Conservation (phyloP, 257 asterid species). For the Catharanthus roseus region DNA sequence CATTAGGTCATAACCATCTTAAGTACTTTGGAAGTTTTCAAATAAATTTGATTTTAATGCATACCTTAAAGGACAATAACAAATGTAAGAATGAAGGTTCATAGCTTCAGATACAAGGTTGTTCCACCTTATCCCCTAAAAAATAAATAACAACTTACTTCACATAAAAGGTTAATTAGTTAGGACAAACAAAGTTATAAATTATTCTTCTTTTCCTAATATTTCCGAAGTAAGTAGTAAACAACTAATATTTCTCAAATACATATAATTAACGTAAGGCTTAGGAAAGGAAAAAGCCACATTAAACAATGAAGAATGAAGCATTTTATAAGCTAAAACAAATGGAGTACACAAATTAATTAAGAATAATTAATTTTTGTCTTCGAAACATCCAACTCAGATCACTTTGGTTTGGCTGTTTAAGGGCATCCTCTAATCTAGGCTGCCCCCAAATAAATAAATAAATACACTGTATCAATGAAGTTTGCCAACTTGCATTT, state of each 20-base stretch:
- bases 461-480: neutral
- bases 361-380: no score
- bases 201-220: neutral
- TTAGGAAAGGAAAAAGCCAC: no score
- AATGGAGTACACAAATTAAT: no score
- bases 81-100: neutral
- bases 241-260: no score
- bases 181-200: neutral
- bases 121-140: no score
- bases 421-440: neutral
- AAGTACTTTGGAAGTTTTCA: neutral
- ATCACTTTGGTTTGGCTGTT: neutral
- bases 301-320: no score
- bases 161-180: neutral
- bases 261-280: no score
- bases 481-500: no score
- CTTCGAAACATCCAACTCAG: neutral
- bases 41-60: neutral
- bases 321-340: no score
- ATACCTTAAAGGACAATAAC: neutral
- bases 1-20: neutral
- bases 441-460: no score
- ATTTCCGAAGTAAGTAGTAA: no score
- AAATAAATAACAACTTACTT: neutral
- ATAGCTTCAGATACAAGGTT: conserved; percentile 1